A percentile compares a stretch with the other conserved stretches of the same genome.
These are phyloP conservation scores for Pyrus bretschneideri DNA, from an alignment of 306 rosid species.

Conservation along the genomic window DNA sequence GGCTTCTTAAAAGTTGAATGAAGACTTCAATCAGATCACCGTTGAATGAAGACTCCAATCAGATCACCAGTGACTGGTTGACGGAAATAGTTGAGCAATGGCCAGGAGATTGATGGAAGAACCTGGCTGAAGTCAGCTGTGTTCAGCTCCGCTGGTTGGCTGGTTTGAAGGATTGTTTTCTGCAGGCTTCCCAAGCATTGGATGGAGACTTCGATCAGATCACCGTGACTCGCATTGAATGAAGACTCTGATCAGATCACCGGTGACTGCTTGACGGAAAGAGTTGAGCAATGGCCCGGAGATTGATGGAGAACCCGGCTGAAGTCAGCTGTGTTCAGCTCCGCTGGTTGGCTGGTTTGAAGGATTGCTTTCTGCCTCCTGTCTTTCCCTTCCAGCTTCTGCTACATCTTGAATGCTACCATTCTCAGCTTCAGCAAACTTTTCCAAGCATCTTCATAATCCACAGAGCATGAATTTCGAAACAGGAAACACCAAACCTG, in stretches of 20 bases:
- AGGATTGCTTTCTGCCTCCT: not conserved
- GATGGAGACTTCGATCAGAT: not conserved
- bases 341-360: not conserved
- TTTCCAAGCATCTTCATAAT: constrained; percentile 20
- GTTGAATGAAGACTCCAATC: not conserved
- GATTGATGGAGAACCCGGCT: not conserved
- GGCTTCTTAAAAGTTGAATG: not conserved
- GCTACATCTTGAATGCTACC: not conserved
- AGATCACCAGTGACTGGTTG: not conserved
- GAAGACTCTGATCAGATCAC: not conserved
- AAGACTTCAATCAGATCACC: not conserved
- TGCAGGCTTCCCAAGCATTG: not conserved
- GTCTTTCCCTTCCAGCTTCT: not conserved
- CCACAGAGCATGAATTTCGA: constrained; percentile 64
- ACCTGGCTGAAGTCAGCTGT: not conserved
- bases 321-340: not conserved
- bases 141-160: not conserved
- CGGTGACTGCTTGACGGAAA: not conserved
- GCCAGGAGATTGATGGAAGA: no score
- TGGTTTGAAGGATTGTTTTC: not conserved
- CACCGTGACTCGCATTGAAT: not conserved
- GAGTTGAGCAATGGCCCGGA: not conserved
- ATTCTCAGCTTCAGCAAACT: not conserved
- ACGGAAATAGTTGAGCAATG: not conserved
- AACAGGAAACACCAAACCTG: constrained; percentile 56